Evolutionary conservation across 1,139 yeast species (phyloP).

Genomic region (Hyphopichia fennica): DNA sequence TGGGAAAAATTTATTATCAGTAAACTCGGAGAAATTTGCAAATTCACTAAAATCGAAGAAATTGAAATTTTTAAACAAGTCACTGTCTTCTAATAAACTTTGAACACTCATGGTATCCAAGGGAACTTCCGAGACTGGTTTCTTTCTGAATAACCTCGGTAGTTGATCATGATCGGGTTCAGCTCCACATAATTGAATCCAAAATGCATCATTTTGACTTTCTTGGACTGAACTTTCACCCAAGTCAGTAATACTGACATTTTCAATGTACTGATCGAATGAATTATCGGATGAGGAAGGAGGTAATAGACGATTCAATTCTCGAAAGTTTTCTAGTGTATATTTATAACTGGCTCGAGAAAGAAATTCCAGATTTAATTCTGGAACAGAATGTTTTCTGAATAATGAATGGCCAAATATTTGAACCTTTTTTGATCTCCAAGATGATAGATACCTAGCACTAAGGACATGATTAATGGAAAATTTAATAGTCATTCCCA

Average conservation of each 20-base stretch:
- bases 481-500: neutral
- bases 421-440: slow-evolving; percentile 15
- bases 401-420: slow-evolving; percentile 8
- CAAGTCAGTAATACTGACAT: neutral
- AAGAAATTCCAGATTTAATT: neutral
- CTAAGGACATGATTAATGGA: neutral
- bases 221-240: neutral
- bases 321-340: neutral
- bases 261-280: neutral
- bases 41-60: neutral
- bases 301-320: neutral
- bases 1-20: neutral
- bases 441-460: slow-evolving; percentile 16
- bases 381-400: neutral
- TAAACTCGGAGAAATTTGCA: neutral
- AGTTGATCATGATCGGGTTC: neutral
- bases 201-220: neutral
- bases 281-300: neutral
- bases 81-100: neutral
- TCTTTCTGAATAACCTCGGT: neutral
- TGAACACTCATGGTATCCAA: neutral
- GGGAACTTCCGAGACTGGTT: neutral
- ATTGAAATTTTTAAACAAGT: neutral
- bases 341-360: neutral
- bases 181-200: neutral